phyloP scores from a whole-genome alignment of 192 early-diverging fungal genomes.

The Jimgerdemannia flammicorona region DNA sequence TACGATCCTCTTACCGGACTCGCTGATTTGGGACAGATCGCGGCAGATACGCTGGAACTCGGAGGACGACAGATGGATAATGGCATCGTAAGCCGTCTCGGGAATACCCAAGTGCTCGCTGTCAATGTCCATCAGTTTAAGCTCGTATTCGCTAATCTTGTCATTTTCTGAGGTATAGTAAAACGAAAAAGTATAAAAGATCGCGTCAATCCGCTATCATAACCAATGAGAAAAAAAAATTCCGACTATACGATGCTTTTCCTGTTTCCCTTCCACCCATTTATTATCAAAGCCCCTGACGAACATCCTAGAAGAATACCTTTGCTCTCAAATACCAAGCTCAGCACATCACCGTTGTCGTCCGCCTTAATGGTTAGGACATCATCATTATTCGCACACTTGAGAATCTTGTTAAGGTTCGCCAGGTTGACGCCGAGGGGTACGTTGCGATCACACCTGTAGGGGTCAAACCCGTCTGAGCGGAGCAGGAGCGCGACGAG shows the following conservation, averaged over 20 bases:
- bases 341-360: conserved; percentile 79
- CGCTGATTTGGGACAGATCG: conserved; percentile 67
- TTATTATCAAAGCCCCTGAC: neutral
- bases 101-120: conserved; percentile 93
- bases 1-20: conserved; percentile 46
- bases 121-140: conserved; percentile 99
- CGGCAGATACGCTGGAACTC: conserved; percentile 93
- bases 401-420: conserved; percentile 88
- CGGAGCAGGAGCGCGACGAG: conserved; percentile 83
- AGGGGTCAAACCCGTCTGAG: conserved; percentile 78
- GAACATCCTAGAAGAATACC: conserved; percentile 20
- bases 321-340: conserved; percentile 70
- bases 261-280: neutral
- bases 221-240: neutral
- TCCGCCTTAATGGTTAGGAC: conserved; percentile 88
- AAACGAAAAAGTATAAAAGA: conserved; percentile 4
- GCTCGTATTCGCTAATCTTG: conserved; percentile 83
- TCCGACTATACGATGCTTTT: neutral
- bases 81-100: conserved; percentile 90
- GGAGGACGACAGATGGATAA: conserved; percentile 80
- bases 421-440: conserved; percentile 87
- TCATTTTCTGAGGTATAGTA: conserved; percentile 43
- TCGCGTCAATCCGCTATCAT: neutral
- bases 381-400: conserved; percentile 90
- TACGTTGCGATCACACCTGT: conserved; percentile 88